Evolutionary conservation across 78 protist species (phyloP).

Genomic region (Pigoraptor vietnamica): DNA sequence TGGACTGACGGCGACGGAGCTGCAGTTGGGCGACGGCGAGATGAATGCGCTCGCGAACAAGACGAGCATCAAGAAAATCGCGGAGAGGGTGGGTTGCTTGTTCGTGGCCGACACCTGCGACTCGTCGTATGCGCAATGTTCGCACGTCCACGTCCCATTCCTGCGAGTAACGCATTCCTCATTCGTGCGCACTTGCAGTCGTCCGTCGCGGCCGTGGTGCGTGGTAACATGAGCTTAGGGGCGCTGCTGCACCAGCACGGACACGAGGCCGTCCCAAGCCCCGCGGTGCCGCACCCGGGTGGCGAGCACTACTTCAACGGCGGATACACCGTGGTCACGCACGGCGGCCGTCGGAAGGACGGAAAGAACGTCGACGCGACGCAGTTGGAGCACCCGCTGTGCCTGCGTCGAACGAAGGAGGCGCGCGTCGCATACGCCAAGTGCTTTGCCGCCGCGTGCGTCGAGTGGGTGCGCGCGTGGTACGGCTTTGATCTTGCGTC

Average conservation of each 20-base stretch:
- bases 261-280: background rate
- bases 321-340: background rate
- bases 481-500: background rate
- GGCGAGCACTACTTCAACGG: background rate
- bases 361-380: background rate
- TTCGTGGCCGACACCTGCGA: too few relatives aligned
- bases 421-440: background rate
- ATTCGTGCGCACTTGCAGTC: too few relatives aligned
- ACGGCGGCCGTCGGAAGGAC: background rate
- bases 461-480: background rate
- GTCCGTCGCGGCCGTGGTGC: background rate
- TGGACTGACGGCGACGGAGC: background rate
- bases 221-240: background rate
- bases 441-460: background rate
- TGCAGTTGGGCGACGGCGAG: background rate
- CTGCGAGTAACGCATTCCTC: too few relatives aligned
- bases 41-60: background rate
- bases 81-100: background rate
- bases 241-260: background rate
- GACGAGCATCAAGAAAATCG: background rate
- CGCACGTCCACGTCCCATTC: too few relatives aligned
- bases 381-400: background rate
- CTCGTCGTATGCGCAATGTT: too few relatives aligned
- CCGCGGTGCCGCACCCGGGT: background rate
- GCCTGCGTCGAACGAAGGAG: background rate